Evolutionary conservation across 768 basidiomycete species (phyloP), one percentile per base, ranked within the genome.

Genomic region (Boletus rubroflammeus): DNA sequence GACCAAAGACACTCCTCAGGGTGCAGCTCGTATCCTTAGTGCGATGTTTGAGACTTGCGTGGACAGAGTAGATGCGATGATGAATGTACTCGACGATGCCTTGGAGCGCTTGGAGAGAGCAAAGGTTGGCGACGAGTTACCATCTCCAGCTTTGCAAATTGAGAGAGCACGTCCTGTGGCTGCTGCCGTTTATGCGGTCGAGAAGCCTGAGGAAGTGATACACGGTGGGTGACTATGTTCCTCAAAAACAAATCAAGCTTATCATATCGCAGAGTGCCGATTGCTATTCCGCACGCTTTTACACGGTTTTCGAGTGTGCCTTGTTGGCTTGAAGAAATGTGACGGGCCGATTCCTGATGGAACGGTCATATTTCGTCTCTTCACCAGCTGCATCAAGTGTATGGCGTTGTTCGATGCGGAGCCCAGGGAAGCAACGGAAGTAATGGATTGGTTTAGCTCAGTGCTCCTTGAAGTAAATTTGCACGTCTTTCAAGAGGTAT

Each of bases 401-500:
- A 87, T 97, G 81, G 79, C 84, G 15, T 77, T 96, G 44, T 92
- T 91, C 66, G 90, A 89, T 53, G 77, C 83, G 6, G 81, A 87
- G 52, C 79, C 80, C 47, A 82, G 83, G 41, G 83, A 86, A 51
- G 77, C 79, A 51, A 81, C 85, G 48, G 94, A 98, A 66, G 85
- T 86, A 6, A 81, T 93, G 63, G 96, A 99, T 53, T 85, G 86
- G 79, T 75, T 89, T 47, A 82, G 82, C 6, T 80, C 82, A 23
- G 83, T 89, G 39, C 79, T 95, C 41, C 71, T 84, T 35, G 90
- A 94, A 67, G 81, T 95, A 62, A 90, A 97, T 64, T 77, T 90
- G 8, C 91, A 96, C 64, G 88, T 95, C 56, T 95, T 97, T 68
- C 90, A 96, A 69, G 93, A 97, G 72, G 90, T 98, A 31, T 96